Conservation (phyloP, 2,329 filamentous ascomycete genomes). For the Exophiala oligosperma region DNA sequence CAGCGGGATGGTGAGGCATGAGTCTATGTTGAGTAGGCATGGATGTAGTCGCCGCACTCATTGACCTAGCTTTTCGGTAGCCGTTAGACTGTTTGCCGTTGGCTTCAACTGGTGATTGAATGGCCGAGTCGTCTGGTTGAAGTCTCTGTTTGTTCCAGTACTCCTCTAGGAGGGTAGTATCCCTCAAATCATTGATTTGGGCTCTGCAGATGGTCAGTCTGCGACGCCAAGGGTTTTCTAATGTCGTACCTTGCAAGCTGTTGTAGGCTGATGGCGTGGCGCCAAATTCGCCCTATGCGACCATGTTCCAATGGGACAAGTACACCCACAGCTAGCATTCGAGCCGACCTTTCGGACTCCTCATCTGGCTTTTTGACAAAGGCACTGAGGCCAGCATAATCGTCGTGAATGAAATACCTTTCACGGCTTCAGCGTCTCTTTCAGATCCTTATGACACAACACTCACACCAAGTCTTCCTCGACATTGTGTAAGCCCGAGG, state of each 20-base stretch:
- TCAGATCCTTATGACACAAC: neutral
- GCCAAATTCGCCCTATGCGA: constrained; percentile 83
- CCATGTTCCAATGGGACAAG: constrained; percentile 85
- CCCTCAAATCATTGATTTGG: constrained; percentile 65
- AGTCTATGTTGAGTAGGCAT: constrained; percentile 57
- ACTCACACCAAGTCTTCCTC: constrained; percentile 71
- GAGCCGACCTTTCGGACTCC: constrained; percentile 78
- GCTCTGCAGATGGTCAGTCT: constrained; percentile 36
- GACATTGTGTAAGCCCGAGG: constrained; percentile 88
- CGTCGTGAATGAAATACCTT: constrained; percentile 87
- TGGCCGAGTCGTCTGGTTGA: constrained; percentile 35
- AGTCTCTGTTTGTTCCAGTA: constrained; percentile 73
- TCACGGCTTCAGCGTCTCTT: neutral
- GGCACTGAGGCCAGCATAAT: constrained; percentile 84
- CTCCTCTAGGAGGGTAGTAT: constrained; percentile 66
- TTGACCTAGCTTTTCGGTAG: constrained; percentile 37
- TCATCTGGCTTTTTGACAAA: constrained; percentile 83
- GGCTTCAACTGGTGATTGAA: constrained; percentile 37
- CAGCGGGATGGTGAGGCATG: constrained; percentile 79
- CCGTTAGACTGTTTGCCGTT: constrained; percentile 29
- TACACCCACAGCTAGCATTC: constrained; percentile 89
- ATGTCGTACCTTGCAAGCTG: constrained; percentile 64
- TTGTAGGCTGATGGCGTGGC: constrained; percentile 75
- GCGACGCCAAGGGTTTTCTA: neutral
- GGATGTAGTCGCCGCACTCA: constrained; percentile 44